Percentiles rank a stretch among this genome's conserved stretches.
Conservation (phyloP, 768 basidiomycete genomes). For the Pleurotus eryngii region DNA sequence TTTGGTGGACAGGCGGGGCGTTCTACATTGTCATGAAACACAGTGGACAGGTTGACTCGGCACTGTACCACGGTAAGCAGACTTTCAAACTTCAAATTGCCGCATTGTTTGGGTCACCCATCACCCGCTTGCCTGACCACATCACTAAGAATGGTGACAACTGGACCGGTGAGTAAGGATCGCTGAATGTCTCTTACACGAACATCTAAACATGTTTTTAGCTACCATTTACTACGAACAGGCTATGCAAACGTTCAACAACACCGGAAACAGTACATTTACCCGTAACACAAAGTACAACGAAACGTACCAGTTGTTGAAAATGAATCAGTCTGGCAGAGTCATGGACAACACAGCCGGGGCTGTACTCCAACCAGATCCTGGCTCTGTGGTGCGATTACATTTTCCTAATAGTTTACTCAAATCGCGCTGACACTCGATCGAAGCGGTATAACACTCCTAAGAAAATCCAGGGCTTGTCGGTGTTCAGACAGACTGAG, state of each 20-base stretch:
- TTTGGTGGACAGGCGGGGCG: background rate
- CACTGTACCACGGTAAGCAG: background rate
- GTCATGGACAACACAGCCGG: background rate
- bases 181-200: background rate
- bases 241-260: background rate
- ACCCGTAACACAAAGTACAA: background rate
- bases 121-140: background rate
- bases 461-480: background rate
- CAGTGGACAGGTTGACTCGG: background rate
- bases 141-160: background rate
- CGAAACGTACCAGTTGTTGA: background rate
- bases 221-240: background rate
- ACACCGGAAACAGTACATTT: background rate
- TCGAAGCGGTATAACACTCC: background rate
- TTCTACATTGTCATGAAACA: background rate
- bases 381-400: background rate
- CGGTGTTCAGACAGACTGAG: background rate
- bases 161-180: background rate
- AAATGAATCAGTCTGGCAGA: background rate
- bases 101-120: background rate
- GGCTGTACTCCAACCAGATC: background rate
- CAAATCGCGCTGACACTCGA: background rate
- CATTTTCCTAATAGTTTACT: background rate
- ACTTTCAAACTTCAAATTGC: background rate
- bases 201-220: background rate